Base-by-base conservation (phyloP, 2,329 filamentous ascomycete species). In the Botrytis medusae region DNA sequence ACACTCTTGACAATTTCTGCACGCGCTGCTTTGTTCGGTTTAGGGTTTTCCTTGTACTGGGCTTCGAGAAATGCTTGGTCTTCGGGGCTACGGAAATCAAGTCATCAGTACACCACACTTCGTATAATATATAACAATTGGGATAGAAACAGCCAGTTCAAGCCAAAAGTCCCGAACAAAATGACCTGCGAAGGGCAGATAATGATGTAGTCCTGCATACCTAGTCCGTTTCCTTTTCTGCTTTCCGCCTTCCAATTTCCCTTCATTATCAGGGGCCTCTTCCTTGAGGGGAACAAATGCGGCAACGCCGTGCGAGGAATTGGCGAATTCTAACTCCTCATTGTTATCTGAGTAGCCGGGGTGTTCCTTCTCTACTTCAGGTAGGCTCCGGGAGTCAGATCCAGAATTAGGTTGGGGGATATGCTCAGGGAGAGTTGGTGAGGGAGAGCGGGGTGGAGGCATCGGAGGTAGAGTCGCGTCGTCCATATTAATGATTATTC, bases 11-110 rank as follows among this genome's bases (percentile, higher is more conserved):
- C 93, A 76, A 98, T 94, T 74, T 91, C 91, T 64, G 93, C 87
- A 84, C 95, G 93, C 82, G 93, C 92, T 72, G 90, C 88, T 84
- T 97, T 98, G 84, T 97, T 95, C 48, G 95, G 95, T 83, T 97
- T 98, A 10, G 93, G 89, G 82, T 98, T 97, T 75, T 86, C 88
- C 78, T 89, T 87, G 81, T 97, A 98, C 74, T 95, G 94, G 51
- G 92, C 88, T 83, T 98, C 95, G 74, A 98, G 90, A 71, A 97
- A 89, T 70, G 91, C 89, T 84, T 97, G 95, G 84, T 98, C 95
- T 83, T 95, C 92, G 59, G 93, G 91, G 80, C 94, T 97, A 68
- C 54, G 72, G 25, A 32, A 44, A n/a, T 42, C 10, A 59, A 59
- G 16, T 42, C 44, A 34, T 70, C 68, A 70, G 59, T 29, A 60